Evolutionary conservation across 768 basidiomycete genomes (phyloP), one percentile per base, ranked within the genome.

Genomic region (Xerocomellus chrysenteron): DNA sequence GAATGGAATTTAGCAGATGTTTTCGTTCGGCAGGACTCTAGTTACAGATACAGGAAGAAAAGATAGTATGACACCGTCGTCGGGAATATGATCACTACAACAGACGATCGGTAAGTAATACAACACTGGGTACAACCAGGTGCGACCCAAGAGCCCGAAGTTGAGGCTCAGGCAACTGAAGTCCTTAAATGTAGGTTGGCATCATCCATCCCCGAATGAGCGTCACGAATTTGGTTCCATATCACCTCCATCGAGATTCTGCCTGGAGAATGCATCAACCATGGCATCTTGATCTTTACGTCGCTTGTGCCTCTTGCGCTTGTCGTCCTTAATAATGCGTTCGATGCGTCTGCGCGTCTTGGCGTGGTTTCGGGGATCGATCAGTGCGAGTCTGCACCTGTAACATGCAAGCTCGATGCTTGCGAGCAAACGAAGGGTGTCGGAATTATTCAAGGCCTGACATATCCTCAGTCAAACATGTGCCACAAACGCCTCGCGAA

Each of bases 321-420:
- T 80, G 75, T 93, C 91, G 46, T 93, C 91, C 69, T 89, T 91
- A 68, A 93, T 91, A n/a, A 87, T 75, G 33, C 87, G 81, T 62
- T 92, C 87, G 50, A 92, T 83, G 63, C 85, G 83, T 63, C 88
- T 82, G 47, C 90, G 82, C 30, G 78, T 73, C 64, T 86, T 87
- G 64, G 72, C 73, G 63, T 88, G 87, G 42, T 76, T 69, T 33
- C 83, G 80, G n/a, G 90, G 86, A 71, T 91, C 88, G 47, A 79
- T 67, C 16, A 90, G 68, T 4, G 84, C 82, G 62, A 85, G 79
- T 65, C 84, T 87, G 75, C 85, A 89, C 62, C 81, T 82, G 68
- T 91, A 90, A 69, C 88, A 91, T 4, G 91, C 89, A 36, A 92
- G 82, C 66, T 93, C 91, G 59, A 93, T 89, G 73, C 86, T 88